Evolutionary conservation across 495 filamentous ascomycete genomes (phyloP).

Genomic region (Penicillium alfredii): DNA sequence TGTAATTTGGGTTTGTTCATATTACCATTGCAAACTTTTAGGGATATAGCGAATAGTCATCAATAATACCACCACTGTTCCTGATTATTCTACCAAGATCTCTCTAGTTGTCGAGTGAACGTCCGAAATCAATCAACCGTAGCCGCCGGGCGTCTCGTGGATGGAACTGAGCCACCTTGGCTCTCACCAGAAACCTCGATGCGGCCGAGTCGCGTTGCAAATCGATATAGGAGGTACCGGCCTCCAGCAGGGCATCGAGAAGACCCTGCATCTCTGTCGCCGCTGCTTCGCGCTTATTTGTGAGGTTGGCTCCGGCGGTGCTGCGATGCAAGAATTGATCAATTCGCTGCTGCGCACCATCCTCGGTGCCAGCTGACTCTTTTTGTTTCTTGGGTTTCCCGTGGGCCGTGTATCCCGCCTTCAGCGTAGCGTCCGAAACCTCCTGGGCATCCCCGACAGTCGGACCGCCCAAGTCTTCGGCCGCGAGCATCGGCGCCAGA

Average conservation of each 20-base stretch:
- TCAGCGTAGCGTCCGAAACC: constrained; percentile 53
- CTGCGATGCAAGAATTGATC: constrained; percentile 63
- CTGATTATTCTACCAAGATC: background rate
- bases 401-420: constrained; percentile 64
- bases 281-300: constrained; percentile 58
- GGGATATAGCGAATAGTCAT: constrained; percentile 12
- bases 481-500: constrained; percentile 74
- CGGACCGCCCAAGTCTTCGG: constrained; percentile 80
- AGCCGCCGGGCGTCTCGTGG: constrained; percentile 72
- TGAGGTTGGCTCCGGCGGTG: constrained; percentile 20
- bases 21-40: constrained; percentile 5
- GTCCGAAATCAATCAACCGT: constrained; percentile 78
- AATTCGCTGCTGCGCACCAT: constrained; percentile 58
- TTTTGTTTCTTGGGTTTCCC: constrained; percentile 63
- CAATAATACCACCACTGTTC: constrained; percentile 10
- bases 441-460: constrained; percentile 70
- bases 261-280: constrained; percentile 61
- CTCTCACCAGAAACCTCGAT: constrained; percentile 74
- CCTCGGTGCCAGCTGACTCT: constrained; percentile 36
- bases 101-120: constrained; percentile 60
- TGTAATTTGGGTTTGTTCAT: constrained; percentile 5
- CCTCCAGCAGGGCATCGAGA: constrained; percentile 58
- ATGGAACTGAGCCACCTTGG: constrained; percentile 81
- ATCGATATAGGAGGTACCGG: constrained; percentile 58
- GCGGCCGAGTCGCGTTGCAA: constrained; percentile 72